phyloP scores from a whole-genome alignment of 495 filamentous ascomycete genomes.

The Bathelium albidoporum region DNA sequence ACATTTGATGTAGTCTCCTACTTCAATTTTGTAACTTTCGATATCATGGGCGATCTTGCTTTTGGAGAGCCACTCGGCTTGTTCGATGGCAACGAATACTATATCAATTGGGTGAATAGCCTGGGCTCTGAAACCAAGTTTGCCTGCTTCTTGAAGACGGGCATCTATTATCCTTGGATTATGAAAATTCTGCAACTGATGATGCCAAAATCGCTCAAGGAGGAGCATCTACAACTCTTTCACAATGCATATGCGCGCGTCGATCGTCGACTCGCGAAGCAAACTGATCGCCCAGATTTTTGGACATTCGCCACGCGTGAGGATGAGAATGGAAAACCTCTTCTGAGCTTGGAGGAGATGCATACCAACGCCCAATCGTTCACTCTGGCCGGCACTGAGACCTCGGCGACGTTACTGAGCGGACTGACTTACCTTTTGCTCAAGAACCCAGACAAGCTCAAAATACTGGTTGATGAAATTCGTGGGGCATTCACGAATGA shows the following conservation, averaged over 20 bases:
- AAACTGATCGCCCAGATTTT: conserved; percentile 8
- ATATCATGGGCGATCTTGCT: conserved; percentile 14
- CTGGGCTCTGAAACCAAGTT: conserved; percentile 4
- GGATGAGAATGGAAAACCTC: conserved; percentile 7
- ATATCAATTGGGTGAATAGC: conserved; percentile 1
- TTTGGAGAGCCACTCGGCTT: conserved; percentile 13
- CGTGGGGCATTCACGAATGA: conserved; percentile 6
- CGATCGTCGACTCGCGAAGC: conserved; percentile 9
- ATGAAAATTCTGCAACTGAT: conserved; percentile 2
- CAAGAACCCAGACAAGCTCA: background rate
- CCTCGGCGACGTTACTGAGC: conserved; percentile 17
- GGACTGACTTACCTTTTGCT: conserved; percentile 19
- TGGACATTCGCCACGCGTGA: conserved; percentile 10
- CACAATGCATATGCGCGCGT: conserved; percentile 6
- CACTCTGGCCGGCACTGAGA: conserved; percentile 21
- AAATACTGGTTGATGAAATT: conserved; percentile 15
- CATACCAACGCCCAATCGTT: conserved; percentile 12
- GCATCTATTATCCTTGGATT: conserved; percentile 8
- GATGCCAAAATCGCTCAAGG: conserved; percentile 9
- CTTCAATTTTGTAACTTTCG: conserved; percentile 14
- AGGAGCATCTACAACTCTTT: conserved; percentile 8
- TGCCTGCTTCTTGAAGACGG: background rate
- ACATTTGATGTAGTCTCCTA: conserved; percentile 18
- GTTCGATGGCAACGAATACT: conserved; percentile 11
- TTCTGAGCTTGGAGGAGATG: conserved; percentile 9